phyloP scores from a whole-genome alignment of 371 early-diverging fungal species.

The Apophysomyces sp. region DNA sequence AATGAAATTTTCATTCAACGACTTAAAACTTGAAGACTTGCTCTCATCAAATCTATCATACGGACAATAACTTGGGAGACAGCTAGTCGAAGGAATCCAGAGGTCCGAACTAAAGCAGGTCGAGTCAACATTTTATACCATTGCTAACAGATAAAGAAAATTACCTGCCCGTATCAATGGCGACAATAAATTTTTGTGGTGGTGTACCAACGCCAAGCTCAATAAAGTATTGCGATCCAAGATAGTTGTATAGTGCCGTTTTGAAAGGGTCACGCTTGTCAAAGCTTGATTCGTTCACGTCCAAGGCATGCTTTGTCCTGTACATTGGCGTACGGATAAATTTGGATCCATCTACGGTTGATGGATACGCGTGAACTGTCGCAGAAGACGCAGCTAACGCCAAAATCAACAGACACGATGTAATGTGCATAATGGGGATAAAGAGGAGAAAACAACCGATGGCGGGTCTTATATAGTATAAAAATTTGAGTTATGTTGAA shows the following conservation, averaged over 20 bases:
- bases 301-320: background rate
- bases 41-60: slow-evolving; percentile 22
- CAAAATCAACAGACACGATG: background rate
- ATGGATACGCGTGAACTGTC: background rate
- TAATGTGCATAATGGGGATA: background rate
- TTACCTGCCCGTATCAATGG: slow-evolving; percentile 18
- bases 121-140: background rate
- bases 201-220: slow-evolving; percentile 35
- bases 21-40: slow-evolving; percentile 29
- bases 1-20: slow-evolving; percentile 12
- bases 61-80: slow-evolving; percentile 34
- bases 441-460: background rate
- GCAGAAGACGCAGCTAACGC: background rate
- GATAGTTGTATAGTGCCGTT: slow-evolving; percentile 22
- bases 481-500: too few relatives aligned
- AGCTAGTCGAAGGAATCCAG: slow-evolving; percentile 41
- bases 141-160: background rate
- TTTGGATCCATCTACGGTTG: background rate
- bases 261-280: background rate
- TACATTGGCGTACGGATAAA: background rate
- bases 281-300: background rate
- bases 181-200: slow-evolving; percentile 30
- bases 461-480: too few relatives aligned
- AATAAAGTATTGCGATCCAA: slow-evolving; percentile 28
- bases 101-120: slow-evolving; percentile 33